Evolutionary conservation across 495 filamentous ascomycete species (phyloP), one percentile per base, ranked within the genome.

Genomic region (Acidiella bohemica): DNA sequence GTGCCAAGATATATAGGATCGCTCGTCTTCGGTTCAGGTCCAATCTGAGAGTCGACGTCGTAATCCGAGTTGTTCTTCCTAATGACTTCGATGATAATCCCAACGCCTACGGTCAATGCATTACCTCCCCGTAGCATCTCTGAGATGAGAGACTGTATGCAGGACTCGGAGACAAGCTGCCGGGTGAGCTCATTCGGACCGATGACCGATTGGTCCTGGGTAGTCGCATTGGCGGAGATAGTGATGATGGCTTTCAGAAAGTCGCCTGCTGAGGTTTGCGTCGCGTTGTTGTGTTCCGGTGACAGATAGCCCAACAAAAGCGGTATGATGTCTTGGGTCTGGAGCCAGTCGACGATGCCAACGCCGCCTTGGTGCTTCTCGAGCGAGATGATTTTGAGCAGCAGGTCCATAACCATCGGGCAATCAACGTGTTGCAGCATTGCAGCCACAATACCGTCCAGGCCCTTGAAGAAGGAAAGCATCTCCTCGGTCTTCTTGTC

Each of bases 31-130:
- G 81, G 71, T 44, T 85, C 80, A 25, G 82, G 75, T 33, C 82
- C 80, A 32, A 78, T 67, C 31, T 81, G 71, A 46, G 81, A 78
- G 47, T 96, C 92, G 2, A 86, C 81, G 50, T 99, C 90, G 53
- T 99, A 99, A 59, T 99, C 90, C 0, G 92, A 96, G 54, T 99
- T 99, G 54, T 99, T 99, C 64, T 99, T 99, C 35, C 90, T 74
- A 53, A 99, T 99, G 20, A 99, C 90, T 59, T 99, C 90, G 48
- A 99, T 96, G 10, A 99, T 74, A 47, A 95, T 94, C 12, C 92
- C 90, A 21, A 99, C 90, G 14, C 90, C 92, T 27, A 96, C 93
- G 1, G 90, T 96, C 40, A 99, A 64, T 4, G 90, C 80, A 50
- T 96, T 96, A 28, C 90, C 92, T 20, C 90, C 90, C 23, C 77